phyloP scores from a whole-genome alignment of 495 filamentous ascomycete genomes.

The Aspergillus ellipticus region DNA sequence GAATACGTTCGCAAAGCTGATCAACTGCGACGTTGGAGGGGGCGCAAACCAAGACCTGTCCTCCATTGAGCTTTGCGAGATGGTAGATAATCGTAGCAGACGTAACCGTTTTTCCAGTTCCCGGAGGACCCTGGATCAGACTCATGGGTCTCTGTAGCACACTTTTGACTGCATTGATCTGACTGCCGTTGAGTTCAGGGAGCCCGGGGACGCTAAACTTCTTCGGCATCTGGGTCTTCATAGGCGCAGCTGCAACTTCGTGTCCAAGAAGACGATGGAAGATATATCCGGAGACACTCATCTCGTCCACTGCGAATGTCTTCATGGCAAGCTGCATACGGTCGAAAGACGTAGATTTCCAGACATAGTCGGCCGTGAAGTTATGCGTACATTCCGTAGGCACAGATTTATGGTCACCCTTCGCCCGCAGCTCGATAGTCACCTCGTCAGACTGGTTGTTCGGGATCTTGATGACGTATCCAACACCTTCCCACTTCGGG shows the following conservation, averaged over 20 bases:
- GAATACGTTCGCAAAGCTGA: slow-evolving; percentile 96
- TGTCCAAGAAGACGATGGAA: slow-evolving; percentile 97
- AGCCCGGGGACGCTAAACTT: slow-evolving; percentile 96
- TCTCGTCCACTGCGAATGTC: slow-evolving; percentile 96
- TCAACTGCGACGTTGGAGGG: slow-evolving; percentile 99
- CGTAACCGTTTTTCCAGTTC: slow-evolving; percentile 98
- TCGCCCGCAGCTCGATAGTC: slow-evolving; percentile 87
- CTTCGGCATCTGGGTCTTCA: slow-evolving; percentile 95
- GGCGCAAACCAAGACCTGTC: slow-evolving; percentile 93
- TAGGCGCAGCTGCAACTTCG: slow-evolving; percentile 89
- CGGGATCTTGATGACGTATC: slow-evolving; percentile 98
- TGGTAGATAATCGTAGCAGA: slow-evolving; percentile 99
- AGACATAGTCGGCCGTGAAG: slow-evolving; percentile 98
- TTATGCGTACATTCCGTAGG: slow-evolving; percentile 97
- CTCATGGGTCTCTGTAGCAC: slow-evolving; percentile 90
- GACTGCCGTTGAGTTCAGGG: slow-evolving; percentile 91
- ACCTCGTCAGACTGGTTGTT: slow-evolving; percentile 99
- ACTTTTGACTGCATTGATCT: slow-evolving; percentile 95
- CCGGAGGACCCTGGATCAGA: slow-evolving; percentile 94
- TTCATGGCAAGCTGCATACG: slow-evolving; percentile 99
- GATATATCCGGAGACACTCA: slow-evolving; percentile 98
- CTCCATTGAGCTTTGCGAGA: slow-evolving; percentile 89
- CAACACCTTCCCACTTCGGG: slow-evolving; percentile 94
- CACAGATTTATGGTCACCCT: slow-evolving; percentile 87
- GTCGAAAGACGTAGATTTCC: slow-evolving; percentile 99